phyloP scores from a whole-genome alignment of 306 rosid genomes.

The Vicia faba region DNA sequence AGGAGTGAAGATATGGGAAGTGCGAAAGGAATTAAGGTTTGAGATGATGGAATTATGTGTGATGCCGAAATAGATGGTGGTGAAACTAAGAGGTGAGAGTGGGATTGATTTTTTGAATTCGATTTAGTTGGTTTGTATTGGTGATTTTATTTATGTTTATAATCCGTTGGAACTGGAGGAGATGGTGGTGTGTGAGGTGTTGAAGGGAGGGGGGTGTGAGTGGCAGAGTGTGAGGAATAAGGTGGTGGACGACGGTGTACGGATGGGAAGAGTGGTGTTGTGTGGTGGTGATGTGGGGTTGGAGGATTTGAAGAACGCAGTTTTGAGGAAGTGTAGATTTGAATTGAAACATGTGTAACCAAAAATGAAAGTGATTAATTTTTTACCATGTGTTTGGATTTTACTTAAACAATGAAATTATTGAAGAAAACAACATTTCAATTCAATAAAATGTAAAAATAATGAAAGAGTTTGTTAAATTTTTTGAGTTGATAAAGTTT shows the following conservation, averaged over 20 bases:
- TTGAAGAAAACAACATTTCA: no score
- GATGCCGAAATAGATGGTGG: conserved; percentile 54
- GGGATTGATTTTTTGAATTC: conserved; percentile 33
- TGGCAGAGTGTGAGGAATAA: conserved; percentile 52
- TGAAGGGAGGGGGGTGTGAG: conserved; percentile 29
- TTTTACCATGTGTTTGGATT: no score
- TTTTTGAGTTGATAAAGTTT: no score
- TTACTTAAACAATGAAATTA: no score
- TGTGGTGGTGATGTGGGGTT: conserved; percentile 50
- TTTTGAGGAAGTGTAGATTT: not conserved
- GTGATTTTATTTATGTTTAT: conserved; percentile 46
- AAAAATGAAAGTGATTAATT: not conserved
- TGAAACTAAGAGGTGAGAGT: conserved; percentile 48
- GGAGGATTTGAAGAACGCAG: conserved; percentile 44
- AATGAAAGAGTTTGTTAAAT: no score
- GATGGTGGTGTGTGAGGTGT: conserved; percentile 53
- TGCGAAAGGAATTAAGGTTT: conserved; percentile 41
- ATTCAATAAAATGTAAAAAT: no score
- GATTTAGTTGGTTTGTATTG: conserved; percentile 42
- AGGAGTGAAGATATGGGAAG: conserved; percentile 56
- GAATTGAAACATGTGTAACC: not conserved
- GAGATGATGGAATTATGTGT: conserved; percentile 43
- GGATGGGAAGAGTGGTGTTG: conserved; percentile 47
- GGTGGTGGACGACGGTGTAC: conserved; percentile 25
- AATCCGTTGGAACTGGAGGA: conserved; percentile 46